Base-by-base conservation (phyloP, 768 basidiomycete genomes). In the Lentinula raphanica region DNA sequence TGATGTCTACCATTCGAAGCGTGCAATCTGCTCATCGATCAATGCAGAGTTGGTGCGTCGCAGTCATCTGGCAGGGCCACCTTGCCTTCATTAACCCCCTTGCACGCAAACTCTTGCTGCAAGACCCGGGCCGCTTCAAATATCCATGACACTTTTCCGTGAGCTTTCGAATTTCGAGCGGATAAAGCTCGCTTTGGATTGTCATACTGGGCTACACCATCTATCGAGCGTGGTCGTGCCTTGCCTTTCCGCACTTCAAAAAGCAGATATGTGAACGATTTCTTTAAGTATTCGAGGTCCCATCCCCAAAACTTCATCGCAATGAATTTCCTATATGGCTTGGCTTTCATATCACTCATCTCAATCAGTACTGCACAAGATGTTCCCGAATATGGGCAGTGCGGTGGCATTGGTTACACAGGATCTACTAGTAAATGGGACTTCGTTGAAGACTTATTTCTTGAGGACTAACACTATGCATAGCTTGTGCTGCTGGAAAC, bases 401-500 rank as follows among this genome's bases (percentile, higher is more conserved):
- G 61, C 29, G 46, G 46, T 29, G 46, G 46, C 17, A 27, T 28
- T 5, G 51, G 60, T n/a, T 75, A 63, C 63, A 69, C 68, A 31
- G 74, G 74, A n/a, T 65, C 67, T 13, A 73, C 72, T 7, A 64
- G 72, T 71, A 49, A 8, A 66, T 63, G 4, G 5, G 0, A 35
- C n/a, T n/a, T n/a, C 15, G 32, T 35, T n/a, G 28, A 21, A 28
- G 7, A n/a, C n/a, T n/a, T n/a, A n/a, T n/a, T n/a, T n/a, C n/a
- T n/a, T n/a, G n/a, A n/a, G n/a, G 2, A 27, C 51, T 53, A 23
- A 53, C 44, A 31, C 48, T 11, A 27, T 35, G 13, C 3, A 21
- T 60, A 72, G 73, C 69, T 13, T 75, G 74, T 56, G 74, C 66
- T 13, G 48, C 70, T 7, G 72, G 72, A n/a, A 55, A 63, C 4